Evolutionary conservation across 306 rosid genomes (phyloP).

Genomic region (Pachyrhizus erosus): DNA sequence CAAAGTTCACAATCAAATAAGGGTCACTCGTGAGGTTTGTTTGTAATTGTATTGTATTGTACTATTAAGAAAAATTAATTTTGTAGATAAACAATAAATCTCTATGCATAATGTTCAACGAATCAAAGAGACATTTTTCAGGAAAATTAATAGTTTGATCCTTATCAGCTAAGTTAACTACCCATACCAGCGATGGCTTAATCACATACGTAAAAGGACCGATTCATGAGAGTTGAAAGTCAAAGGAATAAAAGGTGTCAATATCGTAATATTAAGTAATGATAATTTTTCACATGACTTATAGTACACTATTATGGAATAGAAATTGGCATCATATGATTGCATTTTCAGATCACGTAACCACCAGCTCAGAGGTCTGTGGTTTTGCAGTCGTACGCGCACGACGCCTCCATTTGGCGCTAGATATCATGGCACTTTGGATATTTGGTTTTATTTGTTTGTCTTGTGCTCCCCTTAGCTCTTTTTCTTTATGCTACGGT

Average conservation of each 20-base stretch:
- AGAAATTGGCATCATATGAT: constrained; percentile 31
- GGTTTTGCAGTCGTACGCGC: constrained; percentile 44
- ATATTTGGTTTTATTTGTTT: constrained; percentile 19
- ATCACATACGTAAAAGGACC: not conserved
- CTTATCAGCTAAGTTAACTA: not conserved
- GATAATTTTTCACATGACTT: not conserved
- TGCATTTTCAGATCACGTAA: constrained; percentile 31
- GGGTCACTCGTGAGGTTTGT: not conserved
- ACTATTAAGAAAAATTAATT: not conserved
- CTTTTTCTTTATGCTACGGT: not conserved
- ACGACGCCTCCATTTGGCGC: constrained; percentile 62
- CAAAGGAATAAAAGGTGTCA: constrained; percentile 11
- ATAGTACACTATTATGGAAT: constrained; percentile 21
- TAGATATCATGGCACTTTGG: constrained; percentile 11
- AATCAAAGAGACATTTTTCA: not conserved
- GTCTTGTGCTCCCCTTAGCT: not conserved
- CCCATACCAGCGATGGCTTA: not conserved
- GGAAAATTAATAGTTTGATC: not conserved
- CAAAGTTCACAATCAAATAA: not conserved
- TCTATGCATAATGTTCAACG: not conserved
- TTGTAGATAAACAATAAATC: not conserved
- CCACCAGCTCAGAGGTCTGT: constrained; percentile 35
- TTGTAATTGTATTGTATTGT: not conserved
- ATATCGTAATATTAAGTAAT: not conserved
- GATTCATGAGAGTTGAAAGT: not conserved